Conservation (phyloP, 169 alveolate genomes). For the Plasmodium vinckei region DNA sequence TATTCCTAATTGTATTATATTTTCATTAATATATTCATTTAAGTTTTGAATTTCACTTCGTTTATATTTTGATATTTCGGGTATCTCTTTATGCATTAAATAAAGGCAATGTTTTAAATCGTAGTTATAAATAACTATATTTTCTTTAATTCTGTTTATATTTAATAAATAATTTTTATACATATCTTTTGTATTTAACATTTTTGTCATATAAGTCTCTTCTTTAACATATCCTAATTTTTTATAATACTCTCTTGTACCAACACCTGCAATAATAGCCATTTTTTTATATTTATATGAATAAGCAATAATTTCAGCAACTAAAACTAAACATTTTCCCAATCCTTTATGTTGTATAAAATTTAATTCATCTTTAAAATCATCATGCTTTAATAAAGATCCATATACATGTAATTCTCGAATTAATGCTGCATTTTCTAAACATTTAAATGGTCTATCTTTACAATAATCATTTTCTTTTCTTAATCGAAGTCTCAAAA, state of each 20-base stretch:
- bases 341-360: constrained; percentile 80
- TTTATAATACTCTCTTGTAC: constrained; percentile 98
- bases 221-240: constrained; percentile 96
- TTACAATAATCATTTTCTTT: constrained; percentile 73
- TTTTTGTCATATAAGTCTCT: constrained; percentile 96
- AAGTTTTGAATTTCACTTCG: constrained; percentile 63
- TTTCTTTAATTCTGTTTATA: constrained; percentile 32
- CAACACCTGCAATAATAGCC: constrained; percentile 99
- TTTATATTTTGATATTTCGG: constrained; percentile 30
- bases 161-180: constrained; percentile 50
- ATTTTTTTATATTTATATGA: constrained; percentile 87
- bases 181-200: constrained; percentile 76
- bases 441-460: constrained; percentile 78
- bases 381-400: constrained; percentile 60
- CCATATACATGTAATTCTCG: constrained; percentile 96
- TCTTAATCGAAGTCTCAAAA: constrained; percentile 91
- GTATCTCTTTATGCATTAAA: constrained; percentile 62
- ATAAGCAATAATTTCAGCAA: constrained; percentile 84
- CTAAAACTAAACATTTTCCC: constrained; percentile 81
- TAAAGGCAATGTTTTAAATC: constrained; percentile 53
- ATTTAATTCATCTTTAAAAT: constrained; percentile 50
- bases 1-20: constrained; percentile 8
- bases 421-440: constrained; percentile 89
- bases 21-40: constrained; percentile 47
- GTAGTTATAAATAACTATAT: constrained; percentile 27